phyloP scores from a whole-genome alignment of 2,329 filamentous ascomycete genomes.

The Whalleya microplaca region DNA sequence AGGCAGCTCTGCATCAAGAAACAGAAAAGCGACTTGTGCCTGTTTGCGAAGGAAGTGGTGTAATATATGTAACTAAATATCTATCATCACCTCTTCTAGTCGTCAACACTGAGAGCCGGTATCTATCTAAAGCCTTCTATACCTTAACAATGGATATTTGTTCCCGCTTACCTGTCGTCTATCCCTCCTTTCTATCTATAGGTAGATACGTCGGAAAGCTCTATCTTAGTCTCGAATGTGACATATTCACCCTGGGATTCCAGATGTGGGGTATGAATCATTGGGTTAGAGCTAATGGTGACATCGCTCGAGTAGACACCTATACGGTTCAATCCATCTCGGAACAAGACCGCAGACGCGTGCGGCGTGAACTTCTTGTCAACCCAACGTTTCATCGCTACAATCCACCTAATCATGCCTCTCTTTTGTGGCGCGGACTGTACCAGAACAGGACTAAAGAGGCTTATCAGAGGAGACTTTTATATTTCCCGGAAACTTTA shows the following conservation, averaged over 20 bases:
- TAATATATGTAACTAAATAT: neutral
- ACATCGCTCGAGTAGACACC: too few relatives aligned
- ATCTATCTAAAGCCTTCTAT: conserved; percentile 12
- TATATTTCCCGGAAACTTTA: neutral
- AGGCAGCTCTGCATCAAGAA: conserved; percentile 4
- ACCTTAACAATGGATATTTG: conserved; percentile 1
- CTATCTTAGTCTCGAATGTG: neutral
- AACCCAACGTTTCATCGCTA: neutral
- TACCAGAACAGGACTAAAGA: too few relatives aligned
- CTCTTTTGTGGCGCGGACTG: too few relatives aligned
- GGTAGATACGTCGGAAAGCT: neutral
- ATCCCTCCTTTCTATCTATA: neutral
- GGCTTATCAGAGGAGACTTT: neutral
- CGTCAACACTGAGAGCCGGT: conserved; percentile 13
- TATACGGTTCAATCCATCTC: neutral
- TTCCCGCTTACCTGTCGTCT: neutral
- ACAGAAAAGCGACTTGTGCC: conserved; percentile 5
- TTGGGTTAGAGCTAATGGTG: too few relatives aligned
- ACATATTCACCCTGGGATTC: conserved; percentile 1
- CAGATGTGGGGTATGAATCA: neutral
- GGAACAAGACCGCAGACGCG: neutral
- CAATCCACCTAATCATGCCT: too few relatives aligned
- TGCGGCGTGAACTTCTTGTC: neutral
- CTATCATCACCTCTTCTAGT: conserved; percentile 6
- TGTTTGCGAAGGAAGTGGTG: neutral